phyloP scores from a whole-genome alignment of 2,329 filamentous ascomycete genomes.

The Fusarium chaquense region DNA sequence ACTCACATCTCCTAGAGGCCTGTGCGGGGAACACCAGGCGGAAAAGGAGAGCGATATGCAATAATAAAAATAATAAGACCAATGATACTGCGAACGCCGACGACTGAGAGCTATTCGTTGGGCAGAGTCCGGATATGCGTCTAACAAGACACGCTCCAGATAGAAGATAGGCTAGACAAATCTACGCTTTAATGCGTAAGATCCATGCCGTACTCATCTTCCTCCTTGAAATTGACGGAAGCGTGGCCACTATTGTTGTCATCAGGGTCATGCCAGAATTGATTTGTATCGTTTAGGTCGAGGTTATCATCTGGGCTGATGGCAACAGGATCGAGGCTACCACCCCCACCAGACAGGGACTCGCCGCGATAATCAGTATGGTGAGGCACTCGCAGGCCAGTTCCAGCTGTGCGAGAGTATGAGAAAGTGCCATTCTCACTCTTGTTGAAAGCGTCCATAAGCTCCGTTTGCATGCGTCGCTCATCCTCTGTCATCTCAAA shows the following conservation, averaged over 20 bases:
- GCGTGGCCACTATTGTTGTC: conserved; percentile 77
- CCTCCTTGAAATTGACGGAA: conserved; percentile 85
- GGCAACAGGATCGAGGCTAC: conserved; percentile 53
- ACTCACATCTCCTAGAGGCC: conserved; percentile 20
- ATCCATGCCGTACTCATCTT: conserved; percentile 94
- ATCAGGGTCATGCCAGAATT: conserved; percentile 76
- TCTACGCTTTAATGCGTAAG: conserved; percentile 55
- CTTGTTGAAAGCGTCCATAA: conserved; percentile 86
- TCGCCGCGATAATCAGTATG: conserved; percentile 94
- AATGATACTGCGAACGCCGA: conserved; percentile 41
- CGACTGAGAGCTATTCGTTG: conserved; percentile 7
- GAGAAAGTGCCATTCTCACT: conserved; percentile 80
- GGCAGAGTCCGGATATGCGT: background rate
- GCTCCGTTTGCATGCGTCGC: conserved; percentile 93
- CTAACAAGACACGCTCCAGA: conserved; percentile 3
- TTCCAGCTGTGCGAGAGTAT: conserved; percentile 86
- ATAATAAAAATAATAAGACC: conserved; percentile 21
- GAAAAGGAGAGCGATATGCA: conserved; percentile 30
- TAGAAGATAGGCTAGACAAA: conserved; percentile 3
- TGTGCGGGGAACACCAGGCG: conserved; percentile 11
- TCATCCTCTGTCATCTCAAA: conserved; percentile 92
- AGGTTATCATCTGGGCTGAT: conserved; percentile 57
- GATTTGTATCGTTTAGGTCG: conserved; percentile 64
- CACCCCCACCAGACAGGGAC: conserved; percentile 65
- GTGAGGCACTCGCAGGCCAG: conserved; percentile 88